phyloP scores from a whole-genome alignment of 805 yeast genomes.

The Wickerhamiella occidentalis region DNA sequence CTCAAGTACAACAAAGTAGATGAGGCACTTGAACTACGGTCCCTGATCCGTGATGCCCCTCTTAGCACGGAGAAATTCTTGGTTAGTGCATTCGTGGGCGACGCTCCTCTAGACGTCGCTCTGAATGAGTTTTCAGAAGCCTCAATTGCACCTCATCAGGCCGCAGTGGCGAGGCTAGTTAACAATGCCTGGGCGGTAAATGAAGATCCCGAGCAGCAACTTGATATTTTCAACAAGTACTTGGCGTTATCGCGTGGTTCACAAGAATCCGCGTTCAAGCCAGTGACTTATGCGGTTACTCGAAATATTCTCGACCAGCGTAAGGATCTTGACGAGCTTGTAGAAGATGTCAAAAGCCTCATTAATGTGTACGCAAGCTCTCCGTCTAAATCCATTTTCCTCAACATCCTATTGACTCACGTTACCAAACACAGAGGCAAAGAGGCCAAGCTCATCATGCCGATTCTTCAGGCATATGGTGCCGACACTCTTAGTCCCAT shows the following conservation, averaged over 20 bases:
- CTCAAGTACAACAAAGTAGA: conserved; percentile 13
- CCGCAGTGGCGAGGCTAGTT: conserved; percentile 18
- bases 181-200: conserved; percentile 11
- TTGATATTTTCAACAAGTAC: conserved; percentile 15
- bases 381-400: conserved; percentile 15
- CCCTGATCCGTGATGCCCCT: neutral
- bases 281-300: conserved; percentile 16
- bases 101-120: conserved; percentile 19
- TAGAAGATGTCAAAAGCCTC: conserved; percentile 10
- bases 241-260: conserved; percentile 13
- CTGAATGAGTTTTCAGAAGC: conserved; percentile 9
- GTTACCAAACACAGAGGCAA: conserved; percentile 14
- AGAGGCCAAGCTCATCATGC: conserved; percentile 13
- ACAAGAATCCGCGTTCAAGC: conserved; percentile 17
- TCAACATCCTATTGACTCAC: conserved; percentile 19
- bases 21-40: conserved; percentile 10
- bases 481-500: conserved; percentile 11
- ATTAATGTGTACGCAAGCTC: conserved; percentile 10
- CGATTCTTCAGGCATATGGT: conserved; percentile 15
- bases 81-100: conserved; percentile 21
- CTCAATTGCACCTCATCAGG: conserved; percentile 16
- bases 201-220: conserved; percentile 12
- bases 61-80: conserved; percentile 9
- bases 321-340: neutral
- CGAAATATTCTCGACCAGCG: conserved; percentile 10